A percentile compares a stretch with the other conserved stretches of the same genome.
Conservation (phyloP, 306 rosid species). For the Adenanthera pavonina region DNA sequence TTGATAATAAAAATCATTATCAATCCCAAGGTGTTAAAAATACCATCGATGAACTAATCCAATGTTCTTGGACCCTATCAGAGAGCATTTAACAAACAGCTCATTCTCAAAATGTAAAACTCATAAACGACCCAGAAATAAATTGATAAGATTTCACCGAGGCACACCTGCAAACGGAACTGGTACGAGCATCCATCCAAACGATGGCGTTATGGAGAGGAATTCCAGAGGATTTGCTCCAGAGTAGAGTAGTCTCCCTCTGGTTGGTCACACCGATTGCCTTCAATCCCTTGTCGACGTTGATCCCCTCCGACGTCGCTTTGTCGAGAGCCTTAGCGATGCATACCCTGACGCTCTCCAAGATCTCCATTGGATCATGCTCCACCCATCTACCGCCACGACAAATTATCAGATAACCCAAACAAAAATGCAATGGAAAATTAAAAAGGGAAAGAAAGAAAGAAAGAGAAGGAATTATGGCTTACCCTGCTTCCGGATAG, state of each 20-base stretch:
- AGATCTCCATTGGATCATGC: conserved; percentile 87
- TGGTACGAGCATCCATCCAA: conserved; percentile 97
- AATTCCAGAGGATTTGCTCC: conserved; percentile 90
- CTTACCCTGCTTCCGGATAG: conserved; percentile 84
- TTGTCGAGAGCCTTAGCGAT: conserved; percentile 73
- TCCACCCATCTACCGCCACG: conserved; percentile 77
- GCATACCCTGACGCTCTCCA: conserved; percentile 79
- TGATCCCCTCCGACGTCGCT: conserved; percentile 75
- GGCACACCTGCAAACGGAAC: conserved; percentile 77
- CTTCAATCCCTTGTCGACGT: conserved; percentile 72
- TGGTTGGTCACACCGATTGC: conserved; percentile 95
- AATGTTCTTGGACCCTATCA: not conserved
- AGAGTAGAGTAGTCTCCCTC: conserved; percentile 83
- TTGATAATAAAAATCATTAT: not conserved
- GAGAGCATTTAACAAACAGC: conserved; percentile 23
- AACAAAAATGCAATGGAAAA: not conserved
- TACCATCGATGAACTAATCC: not conserved
- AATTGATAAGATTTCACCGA: not conserved
- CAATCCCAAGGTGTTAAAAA: not conserved
- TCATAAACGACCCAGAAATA: not conserved
- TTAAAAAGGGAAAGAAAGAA: not conserved
- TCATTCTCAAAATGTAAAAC: not conserved
- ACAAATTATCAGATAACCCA: not conserved
- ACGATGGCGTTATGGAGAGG: conserved; percentile 91
- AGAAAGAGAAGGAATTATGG: not conserved